These are phyloP conservation scores for Scedosporium minutisporum DNA, from an alignment of 2,329 filamentous ascomycete species.

Conservation along the genomic window DNA sequence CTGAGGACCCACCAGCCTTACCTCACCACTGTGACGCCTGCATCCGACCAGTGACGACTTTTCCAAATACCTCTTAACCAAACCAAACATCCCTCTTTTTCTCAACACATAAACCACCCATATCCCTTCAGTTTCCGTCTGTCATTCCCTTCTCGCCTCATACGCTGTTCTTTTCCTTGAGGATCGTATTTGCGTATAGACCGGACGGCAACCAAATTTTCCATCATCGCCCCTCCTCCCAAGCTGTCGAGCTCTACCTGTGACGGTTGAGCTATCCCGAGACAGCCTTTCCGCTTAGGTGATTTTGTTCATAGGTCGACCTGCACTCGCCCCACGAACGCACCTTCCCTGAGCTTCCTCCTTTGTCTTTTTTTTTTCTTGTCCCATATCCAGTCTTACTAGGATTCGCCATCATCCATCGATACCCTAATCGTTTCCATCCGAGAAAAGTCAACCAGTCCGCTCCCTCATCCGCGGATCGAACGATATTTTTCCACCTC, in stretches of 20 bases:
- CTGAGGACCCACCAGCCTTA: constrained; percentile 6
- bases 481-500: not conserved
- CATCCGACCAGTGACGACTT: constrained; percentile 6
- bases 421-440: not conserved
- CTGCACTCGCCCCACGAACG: constrained; percentile 26
- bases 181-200: not conserved
- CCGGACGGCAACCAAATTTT: not conserved
- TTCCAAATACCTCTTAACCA: constrained; percentile 6
- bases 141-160: not conserved
- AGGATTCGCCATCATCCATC: not conserved
- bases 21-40: constrained; percentile 5
- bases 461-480: not conserved
- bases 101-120: not conserved
- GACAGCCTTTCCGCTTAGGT: constrained; percentile 5
- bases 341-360: constrained; percentile 1
- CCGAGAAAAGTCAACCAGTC: not conserved
- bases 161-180: not conserved
- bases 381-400: not conserved
- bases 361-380: too few relatives aligned
- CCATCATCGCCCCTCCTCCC: not conserved
- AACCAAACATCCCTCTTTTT: constrained; percentile 1
- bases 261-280: not conserved
- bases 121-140: not conserved
- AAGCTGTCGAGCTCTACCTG: not conserved
- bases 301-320: constrained; percentile 27